Evolutionary conservation across 2,329 filamentous ascomycete species (phyloP).

Genomic region (Monilinia fructigena): DNA sequence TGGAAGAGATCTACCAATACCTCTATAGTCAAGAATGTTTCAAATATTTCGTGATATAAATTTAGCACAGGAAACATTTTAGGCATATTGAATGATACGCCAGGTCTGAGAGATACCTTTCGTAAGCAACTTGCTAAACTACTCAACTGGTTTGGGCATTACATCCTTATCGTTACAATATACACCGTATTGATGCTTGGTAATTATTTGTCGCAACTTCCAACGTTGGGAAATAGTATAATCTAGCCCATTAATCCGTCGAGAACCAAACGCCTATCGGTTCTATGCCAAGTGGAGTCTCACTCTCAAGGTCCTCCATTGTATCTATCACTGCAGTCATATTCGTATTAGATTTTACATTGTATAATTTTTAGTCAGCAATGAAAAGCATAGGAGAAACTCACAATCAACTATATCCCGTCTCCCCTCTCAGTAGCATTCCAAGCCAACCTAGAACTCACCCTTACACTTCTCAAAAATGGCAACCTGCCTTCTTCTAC

Average conservation of each 20-base stretch:
- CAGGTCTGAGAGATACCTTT: not conserved
- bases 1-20: not conserved
- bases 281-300: conserved; percentile 33
- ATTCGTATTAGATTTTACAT: not conserved
- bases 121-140: conserved; percentile 1
- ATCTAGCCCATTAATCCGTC: conserved; percentile 11
- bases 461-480: conserved; percentile 37
- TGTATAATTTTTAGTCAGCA: not conserved
- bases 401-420: conserved; percentile 32
- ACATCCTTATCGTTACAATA: not conserved
- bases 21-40: not conserved
- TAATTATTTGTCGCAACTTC: not conserved
- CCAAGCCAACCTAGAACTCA: conserved; percentile 39
- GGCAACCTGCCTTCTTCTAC: conserved; percentile 35
- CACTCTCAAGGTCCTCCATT: conserved; percentile 36
- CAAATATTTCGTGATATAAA: not conserved
- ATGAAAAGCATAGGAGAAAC: not conserved
- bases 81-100: not conserved
- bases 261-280: conserved; percentile 19
- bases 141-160: not conserved
- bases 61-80: not conserved
- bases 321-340: conserved; percentile 30
- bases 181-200: not conserved
- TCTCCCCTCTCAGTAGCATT: conserved; percentile 31
- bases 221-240: not conserved